phyloP scores from a whole-genome alignment of 2,329 filamentous ascomycete genomes.

The Chalaropsis thielavioides region DNA sequence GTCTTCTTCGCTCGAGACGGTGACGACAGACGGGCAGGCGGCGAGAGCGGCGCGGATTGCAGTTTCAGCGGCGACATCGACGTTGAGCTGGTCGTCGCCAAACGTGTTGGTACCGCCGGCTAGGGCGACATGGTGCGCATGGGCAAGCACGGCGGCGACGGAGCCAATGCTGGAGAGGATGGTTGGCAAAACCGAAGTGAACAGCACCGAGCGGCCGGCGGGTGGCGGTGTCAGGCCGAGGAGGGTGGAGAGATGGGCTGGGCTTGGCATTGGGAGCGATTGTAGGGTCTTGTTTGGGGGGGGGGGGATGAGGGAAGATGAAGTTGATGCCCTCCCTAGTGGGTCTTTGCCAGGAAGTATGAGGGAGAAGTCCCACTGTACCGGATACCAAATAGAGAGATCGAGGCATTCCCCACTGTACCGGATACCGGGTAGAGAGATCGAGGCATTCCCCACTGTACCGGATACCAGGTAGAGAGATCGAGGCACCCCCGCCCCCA shows the following conservation, averaged over 20 bases:
- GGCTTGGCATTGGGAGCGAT: neutral
- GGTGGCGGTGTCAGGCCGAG: constrained; percentile 20
- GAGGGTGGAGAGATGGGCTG: constrained; percentile 17
- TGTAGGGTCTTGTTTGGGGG: too few relatives aligned
- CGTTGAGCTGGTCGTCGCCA: constrained; percentile 46
- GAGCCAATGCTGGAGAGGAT: constrained; percentile 33
- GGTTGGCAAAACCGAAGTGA: constrained; percentile 33
- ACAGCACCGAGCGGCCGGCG: constrained; percentile 24
- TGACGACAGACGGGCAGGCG: constrained; percentile 29
- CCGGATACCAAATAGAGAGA: too few relatives aligned
- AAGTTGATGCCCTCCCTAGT: neutral
- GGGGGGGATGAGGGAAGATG: neutral
- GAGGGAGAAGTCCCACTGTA: neutral
- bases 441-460: too few relatives aligned
- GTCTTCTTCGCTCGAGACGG: constrained; percentile 47
- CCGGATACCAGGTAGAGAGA: too few relatives aligned
- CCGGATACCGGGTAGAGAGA: too few relatives aligned
- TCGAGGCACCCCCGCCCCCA: too few relatives aligned
- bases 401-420: too few relatives aligned
- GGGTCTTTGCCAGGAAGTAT: too few relatives aligned
- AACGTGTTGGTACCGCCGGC: constrained; percentile 33
- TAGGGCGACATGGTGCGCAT: constrained; percentile 31
- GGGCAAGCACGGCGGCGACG: constrained; percentile 32
- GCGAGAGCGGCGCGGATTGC: constrained; percentile 32
- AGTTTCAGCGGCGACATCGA: constrained; percentile 39